Evolutionary conservation across 2,329 filamentous ascomycete genomes (phyloP).

Genomic region (Fusarium fujikuroi): DNA sequence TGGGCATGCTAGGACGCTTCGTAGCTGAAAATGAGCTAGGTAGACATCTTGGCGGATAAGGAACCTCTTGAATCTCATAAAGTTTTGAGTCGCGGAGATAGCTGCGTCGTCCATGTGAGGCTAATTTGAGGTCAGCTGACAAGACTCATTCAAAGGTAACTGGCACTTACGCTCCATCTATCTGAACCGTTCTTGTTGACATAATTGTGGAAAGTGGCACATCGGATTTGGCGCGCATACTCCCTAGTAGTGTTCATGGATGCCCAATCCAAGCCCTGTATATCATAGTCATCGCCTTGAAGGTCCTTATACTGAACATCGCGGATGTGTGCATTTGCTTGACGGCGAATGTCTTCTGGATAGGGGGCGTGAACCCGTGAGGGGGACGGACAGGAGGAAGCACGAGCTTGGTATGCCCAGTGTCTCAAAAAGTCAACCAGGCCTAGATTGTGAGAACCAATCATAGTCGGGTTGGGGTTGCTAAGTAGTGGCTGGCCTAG

Average conservation of each 20-base stretch:
- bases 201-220: constrained; percentile 66
- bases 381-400: constrained; percentile 30
- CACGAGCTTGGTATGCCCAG: constrained; percentile 56
- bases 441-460: constrained; percentile 62
- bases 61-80: constrained; percentile 69
- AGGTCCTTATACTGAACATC: constrained; percentile 58
- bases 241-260: constrained; percentile 61
- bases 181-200: constrained; percentile 63
- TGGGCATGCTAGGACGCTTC: constrained; percentile 69
- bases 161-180: constrained; percentile 58
- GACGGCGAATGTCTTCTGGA: constrained; percentile 48
- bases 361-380: constrained; percentile 43
- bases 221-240: constrained; percentile 60
- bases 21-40: constrained; percentile 73
- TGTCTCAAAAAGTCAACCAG: constrained; percentile 61
- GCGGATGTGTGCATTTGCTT: constrained; percentile 35
- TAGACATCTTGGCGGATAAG: constrained; percentile 63
- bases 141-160: not conserved
- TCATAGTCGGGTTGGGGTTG: constrained; percentile 50
- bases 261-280: constrained; percentile 70
- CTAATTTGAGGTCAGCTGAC: constrained; percentile 23
- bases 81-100: constrained; percentile 57
- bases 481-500: constrained; percentile 42
- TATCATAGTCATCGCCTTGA: constrained; percentile 64
- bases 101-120: constrained; percentile 36